Conservation (phyloP, 345 rosid species). For the Populus davidiana region DNA sequence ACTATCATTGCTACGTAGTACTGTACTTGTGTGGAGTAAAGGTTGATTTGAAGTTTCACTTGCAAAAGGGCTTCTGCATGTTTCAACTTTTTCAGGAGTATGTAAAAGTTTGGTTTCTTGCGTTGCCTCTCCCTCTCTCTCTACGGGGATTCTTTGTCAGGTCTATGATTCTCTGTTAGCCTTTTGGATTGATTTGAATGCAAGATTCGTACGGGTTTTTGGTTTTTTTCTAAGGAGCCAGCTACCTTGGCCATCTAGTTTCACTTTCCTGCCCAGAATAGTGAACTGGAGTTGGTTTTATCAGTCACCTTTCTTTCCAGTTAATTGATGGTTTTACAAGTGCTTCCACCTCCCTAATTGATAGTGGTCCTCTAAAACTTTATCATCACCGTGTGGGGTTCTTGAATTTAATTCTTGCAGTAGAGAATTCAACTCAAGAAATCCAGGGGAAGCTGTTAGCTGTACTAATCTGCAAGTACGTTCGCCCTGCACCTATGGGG, state of each 20-base stretch:
- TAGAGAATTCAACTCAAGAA: not conserved
- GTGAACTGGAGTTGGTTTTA: not conserved
- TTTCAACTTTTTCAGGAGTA: not conserved
- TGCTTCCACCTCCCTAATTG: not conserved
- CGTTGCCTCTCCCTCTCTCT: not conserved
- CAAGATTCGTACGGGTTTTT: constrained; percentile 10
- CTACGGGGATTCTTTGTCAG: constrained; percentile 15
- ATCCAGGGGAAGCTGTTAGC: not conserved
- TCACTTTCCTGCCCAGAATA: not conserved
- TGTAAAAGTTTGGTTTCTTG: constrained; percentile 6
- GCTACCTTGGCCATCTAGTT: not conserved
- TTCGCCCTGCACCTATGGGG: not conserved
- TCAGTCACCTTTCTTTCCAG: not conserved
- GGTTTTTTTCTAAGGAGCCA: not conserved
- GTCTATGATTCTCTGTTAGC: not conserved
- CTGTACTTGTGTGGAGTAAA: not conserved
- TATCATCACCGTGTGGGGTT: not conserved
- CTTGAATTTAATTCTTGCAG: not conserved
- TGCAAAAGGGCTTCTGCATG: not conserved
- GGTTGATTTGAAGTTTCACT: constrained; percentile 14
- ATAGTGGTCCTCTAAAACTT: not conserved
- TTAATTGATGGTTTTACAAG: not conserved
- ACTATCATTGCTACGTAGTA: not conserved
- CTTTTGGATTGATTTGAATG: constrained; percentile 7
- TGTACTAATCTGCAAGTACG: not conserved